Base-by-base conservation (phyloP, 108 stramenopile genomes). In the Nitzschia sp. region DNA sequence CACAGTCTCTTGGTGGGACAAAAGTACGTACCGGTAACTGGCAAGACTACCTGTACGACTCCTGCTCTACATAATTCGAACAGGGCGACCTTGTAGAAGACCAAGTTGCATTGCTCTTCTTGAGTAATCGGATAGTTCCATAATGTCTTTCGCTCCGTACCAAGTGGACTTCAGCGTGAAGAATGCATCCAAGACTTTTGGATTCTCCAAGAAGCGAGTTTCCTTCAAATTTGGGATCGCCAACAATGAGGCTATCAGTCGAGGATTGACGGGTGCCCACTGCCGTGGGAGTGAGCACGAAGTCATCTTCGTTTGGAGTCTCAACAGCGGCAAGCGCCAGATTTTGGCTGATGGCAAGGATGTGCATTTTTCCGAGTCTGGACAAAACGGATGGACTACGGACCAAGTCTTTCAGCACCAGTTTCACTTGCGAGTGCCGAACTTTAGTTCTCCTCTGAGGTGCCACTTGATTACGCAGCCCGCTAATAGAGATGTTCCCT, bases 211-310 rank as follows among this genome's bases (percentile, higher is more conserved):
- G 69, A 83, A 91, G 64, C 84, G 78, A 25, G 76, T 95, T 53
- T 73, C 73, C 60, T 95, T 86, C 63, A 80, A 91, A 31, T 95
- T 95, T 73, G 94, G 94, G 8, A 78, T 90, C 74, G 86, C 91
- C 75, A 87, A 91, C 58, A 28, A 35, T 25, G 50, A 63, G 16
- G 82, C 91, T 26, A 19, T 92, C 30, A 66, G 34, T 6, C 28
- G 72, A 27, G 90, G 90, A 3, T 53, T 65, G 52, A 68, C 71
- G 21, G 93, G 93, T 5, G 80, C 82, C 22, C 73, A 87, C 38
- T 91, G 90, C 50, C 88, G 94, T 21, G 94, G 94, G 1, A 85
- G 79, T 30, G 94, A 95, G 66, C 94, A 95, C 71, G 91, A 95
- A 73, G 73, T 92, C 53, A 58, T 68, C 41, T 80, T 92, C 64